Evolutionary conservation across 2,329 filamentous ascomycete genomes (phyloP), one percentile per base, ranked within the genome.

Genomic region (Penicillium sp.): DNA sequence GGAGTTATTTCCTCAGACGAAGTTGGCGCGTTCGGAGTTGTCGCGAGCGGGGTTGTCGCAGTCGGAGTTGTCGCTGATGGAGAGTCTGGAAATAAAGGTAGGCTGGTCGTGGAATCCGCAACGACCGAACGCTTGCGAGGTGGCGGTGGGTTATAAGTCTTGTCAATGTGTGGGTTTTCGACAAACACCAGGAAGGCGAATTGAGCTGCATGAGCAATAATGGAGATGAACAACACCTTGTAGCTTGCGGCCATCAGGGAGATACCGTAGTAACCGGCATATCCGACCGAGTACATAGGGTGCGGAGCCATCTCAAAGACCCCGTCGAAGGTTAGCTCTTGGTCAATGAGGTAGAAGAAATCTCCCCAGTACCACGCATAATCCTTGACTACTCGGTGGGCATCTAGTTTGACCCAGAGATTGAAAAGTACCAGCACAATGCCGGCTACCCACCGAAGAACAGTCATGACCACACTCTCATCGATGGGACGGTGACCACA

Each of bases 351-450:
- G 77, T 92, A 99, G 82, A 98, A 99, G 78, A 98, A 98, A 76
- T 99, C 95, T 60, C 95, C 95, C 95, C 95, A 99, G 77, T 98
- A 99, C 95, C 95, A 99, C 27, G 95, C 95, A 78, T 93, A 99
- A 77, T 99, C 95, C 77, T 98, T 98, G 71, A 99, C 95, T 49
- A 99, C 95, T 59, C 95, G 86, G 75, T 99, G 95, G 21, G 95
- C 95, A 76, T 99, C 95, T 60, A 99, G 83, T 78, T 99, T 99
- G 62, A 99, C 95, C 93, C 95, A 98, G 22, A 98, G 83, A 74
- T 98, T 99, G 84, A 99, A 98, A 56, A 90, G 83, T 61, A 99
- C 88, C 26, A 98, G 82, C 41, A 84, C 77, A 63, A 93, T 84
- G 51, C 95, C 95, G 47, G 87, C 81, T 3, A 80, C 71, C 95